Evolutionary conservation across 306 rosid genomes (phyloP).

Genomic region (Trifolium fragiferum): DNA sequence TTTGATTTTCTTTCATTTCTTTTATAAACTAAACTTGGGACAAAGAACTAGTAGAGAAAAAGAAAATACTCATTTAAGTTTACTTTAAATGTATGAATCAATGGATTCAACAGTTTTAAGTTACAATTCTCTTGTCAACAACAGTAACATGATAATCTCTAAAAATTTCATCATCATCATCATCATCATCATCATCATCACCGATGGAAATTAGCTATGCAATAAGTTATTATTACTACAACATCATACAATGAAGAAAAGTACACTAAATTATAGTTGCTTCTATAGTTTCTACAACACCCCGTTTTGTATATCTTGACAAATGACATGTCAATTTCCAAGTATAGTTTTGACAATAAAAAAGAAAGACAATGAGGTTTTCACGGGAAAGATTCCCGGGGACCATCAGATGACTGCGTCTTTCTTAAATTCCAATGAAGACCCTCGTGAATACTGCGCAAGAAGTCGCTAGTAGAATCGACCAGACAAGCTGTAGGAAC

Average conservation of each 20-base stretch:
- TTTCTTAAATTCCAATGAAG: constrained; percentile 97
- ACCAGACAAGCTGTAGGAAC: constrained; percentile 89
- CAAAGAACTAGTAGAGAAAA: background rate
- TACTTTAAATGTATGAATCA: constrained; percentile 22
- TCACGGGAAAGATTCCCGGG: constrained; percentile 53
- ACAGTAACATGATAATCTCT: background rate
- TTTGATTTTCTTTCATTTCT: too few relatives aligned
- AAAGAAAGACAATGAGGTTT: constrained; percentile 6
- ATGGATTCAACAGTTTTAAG: constrained; percentile 12
- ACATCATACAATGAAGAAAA: constrained; percentile 24
- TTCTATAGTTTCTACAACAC: constrained; percentile 23
- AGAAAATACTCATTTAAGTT: background rate
- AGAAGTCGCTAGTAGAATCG: constrained; percentile 89
- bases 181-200: too few relatives aligned
- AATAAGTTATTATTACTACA: constrained; percentile 15
- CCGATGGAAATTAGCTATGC: constrained; percentile 20
- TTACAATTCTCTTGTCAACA: constrained; percentile 19
- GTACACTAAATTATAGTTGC: constrained; percentile 15
- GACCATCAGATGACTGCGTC: constrained; percentile 82
- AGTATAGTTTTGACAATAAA: constrained; percentile 11
- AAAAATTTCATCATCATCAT: too few relatives aligned
- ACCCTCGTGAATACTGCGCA: constrained; percentile 89
- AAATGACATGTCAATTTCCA: constrained; percentile 26
- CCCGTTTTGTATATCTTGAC: background rate
- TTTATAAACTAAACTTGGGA: too few relatives aligned